Evolutionary conservation across 2,329 filamentous ascomycete genomes (phyloP).

Genomic region (Ophiostoma sp.): DNA sequence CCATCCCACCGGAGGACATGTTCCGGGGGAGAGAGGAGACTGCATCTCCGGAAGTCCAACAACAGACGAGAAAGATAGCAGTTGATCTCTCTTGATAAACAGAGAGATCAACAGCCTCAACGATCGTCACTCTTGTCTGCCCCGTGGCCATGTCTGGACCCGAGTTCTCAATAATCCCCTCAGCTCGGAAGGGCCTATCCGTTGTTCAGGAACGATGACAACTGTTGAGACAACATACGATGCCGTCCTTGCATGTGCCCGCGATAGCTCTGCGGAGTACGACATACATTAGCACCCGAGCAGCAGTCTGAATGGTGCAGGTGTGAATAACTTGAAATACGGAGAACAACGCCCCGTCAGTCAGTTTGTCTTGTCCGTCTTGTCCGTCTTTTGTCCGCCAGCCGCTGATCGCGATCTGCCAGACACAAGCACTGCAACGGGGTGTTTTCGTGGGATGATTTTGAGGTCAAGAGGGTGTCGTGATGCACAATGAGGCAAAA

Average conservation of each 20-base stretch:
- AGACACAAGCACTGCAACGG: background rate
- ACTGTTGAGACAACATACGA: background rate
- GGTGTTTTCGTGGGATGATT: background rate
- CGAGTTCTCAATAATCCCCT: background rate
- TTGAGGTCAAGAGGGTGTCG: background rate
- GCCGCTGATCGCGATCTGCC: slow-evolving; percentile 8
- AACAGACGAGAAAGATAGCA: background rate
- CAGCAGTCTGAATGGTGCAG: too few relatives aligned
- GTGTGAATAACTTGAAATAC: background rate
- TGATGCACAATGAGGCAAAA: background rate
- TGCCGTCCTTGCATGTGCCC: background rate
- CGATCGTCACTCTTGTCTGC: background rate
- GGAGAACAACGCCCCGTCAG: background rate
- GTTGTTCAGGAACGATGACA: background rate
- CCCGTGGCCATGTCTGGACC: background rate
- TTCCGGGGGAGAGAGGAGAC: background rate
- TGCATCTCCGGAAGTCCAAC: background rate
- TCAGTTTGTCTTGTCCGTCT: background rate
- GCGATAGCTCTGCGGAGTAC: background rate
- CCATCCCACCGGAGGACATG: background rate
- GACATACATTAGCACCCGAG: background rate
- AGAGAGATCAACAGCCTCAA: background rate
- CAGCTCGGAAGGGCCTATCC: slow-evolving; percentile 1
- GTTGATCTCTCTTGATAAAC: too few relatives aligned
- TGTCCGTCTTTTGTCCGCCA: background rate